These are phyloP conservation scores for Aspergillus eucalypticola DNA, from an alignment of 2,329 filamentous ascomycete genomes.

Conservation along the genomic window DNA sequence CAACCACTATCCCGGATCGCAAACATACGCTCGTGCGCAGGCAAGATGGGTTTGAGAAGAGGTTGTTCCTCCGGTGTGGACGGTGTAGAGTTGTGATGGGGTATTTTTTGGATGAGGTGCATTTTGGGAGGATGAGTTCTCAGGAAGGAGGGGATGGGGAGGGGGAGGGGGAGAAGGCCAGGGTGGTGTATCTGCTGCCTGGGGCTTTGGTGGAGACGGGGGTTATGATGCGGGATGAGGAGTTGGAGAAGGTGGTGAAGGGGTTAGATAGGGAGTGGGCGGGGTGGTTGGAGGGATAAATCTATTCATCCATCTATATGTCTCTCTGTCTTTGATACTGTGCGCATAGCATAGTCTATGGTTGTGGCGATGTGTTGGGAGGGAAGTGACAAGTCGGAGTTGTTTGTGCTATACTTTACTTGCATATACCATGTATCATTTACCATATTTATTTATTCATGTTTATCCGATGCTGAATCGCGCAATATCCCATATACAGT, in stretches of 20 bases:
- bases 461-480: slow-evolving; percentile 2
- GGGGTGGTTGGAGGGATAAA: slow-evolving; percentile 23
- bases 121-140: slow-evolving; percentile 36
- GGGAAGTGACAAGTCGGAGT: no score
- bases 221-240: slow-evolving; percentile 50
- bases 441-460: not conserved
- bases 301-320: not conserved
- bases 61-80: slow-evolving; percentile 59
- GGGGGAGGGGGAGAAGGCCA: slow-evolving; percentile 35
- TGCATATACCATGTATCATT: not conserved
- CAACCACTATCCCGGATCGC: slow-evolving; percentile 50
- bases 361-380: no score
- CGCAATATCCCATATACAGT: slow-evolving; percentile 6
- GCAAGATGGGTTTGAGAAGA: slow-evolving; percentile 68
- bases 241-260: slow-evolving; percentile 34
- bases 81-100: slow-evolving; percentile 63
- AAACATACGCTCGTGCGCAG: slow-evolving; percentile 55
- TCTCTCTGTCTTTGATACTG: no score
- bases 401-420: not conserved
- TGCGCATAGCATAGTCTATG: no score
- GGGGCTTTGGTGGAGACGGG: slow-evolving; percentile 60
- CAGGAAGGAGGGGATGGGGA: slow-evolving; percentile 17
- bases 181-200: slow-evolving; percentile 61
- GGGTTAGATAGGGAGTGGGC: slow-evolving; percentile 40
- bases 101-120: slow-evolving; percentile 60